phyloP scores from a whole-genome alignment of 2,329 filamentous ascomycete genomes.

The Didymella exigua region DNA sequence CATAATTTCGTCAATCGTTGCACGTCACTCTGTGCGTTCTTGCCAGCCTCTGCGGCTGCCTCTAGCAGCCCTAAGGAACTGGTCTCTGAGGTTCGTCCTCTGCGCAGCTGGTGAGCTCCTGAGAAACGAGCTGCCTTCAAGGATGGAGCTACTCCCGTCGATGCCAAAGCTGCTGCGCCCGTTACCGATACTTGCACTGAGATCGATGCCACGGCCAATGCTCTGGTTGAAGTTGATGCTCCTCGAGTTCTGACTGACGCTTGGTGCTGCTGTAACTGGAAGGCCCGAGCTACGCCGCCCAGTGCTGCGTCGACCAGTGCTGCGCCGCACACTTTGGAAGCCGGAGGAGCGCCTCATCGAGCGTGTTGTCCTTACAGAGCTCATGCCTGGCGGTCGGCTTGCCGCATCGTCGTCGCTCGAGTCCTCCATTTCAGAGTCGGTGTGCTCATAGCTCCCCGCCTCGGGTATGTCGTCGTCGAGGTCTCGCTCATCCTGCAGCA shows the following conservation, averaged over 20 bases:
- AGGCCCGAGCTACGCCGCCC: slow-evolving; percentile 11
- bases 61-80: slow-evolving; percentile 34
- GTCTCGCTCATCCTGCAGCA: slow-evolving; percentile 56
- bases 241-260: background rate
- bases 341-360: slow-evolving; percentile 27
- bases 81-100: slow-evolving; percentile 36
- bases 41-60: slow-evolving; percentile 21
- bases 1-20: slow-evolving; percentile 13
- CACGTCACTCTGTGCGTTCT: background rate
- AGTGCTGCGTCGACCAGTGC: slow-evolving; percentile 22
- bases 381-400: slow-evolving; percentile 25
- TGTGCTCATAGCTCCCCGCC: slow-evolving; percentile 60
- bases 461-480: slow-evolving; percentile 59
- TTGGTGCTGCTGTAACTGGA: background rate
- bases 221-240: slow-evolving; percentile 5
- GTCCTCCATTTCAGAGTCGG: slow-evolving; percentile 59
- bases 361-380: slow-evolving; percentile 24
- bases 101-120: slow-evolving; percentile 40
- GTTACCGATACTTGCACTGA: slow-evolving; percentile 29
- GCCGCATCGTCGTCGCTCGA: slow-evolving; percentile 34
- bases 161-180: slow-evolving; percentile 40
- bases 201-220: slow-evolving; percentile 18
- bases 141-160: slow-evolving; percentile 44
- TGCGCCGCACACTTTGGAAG: slow-evolving; percentile 28
- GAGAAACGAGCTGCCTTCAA: slow-evolving; percentile 47